phyloP scores from a whole-genome alignment of 192 early-diverging fungal species.

The Backusella circina region DNA sequence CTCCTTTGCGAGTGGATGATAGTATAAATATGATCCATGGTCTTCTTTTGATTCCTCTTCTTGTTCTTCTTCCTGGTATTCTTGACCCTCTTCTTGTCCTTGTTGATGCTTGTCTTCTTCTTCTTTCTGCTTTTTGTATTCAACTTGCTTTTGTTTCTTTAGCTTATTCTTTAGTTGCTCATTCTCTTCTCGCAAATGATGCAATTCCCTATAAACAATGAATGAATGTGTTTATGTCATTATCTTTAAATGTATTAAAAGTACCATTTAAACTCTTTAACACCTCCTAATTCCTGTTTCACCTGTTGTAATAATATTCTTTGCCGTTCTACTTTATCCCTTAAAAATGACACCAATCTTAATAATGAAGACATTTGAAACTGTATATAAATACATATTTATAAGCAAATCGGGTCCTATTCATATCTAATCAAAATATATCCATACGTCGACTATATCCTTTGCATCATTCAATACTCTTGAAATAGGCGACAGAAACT shows the following conservation, averaged over 20 bases:
- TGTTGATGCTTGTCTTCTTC: neutral
- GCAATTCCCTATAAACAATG: neutral
- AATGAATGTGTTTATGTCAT: too few species aligned
- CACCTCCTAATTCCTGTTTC: neutral
- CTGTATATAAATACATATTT: neutral
- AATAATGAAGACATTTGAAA: neutral
- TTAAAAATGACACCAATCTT: neutral
- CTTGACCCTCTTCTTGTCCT: neutral
- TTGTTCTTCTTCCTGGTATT: neutral
- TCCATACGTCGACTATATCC: constrained; percentile 15
- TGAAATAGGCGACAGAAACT: neutral
- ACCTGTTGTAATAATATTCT: neutral
- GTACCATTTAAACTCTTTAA: constrained; percentile 12
- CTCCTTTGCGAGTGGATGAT: neutral
- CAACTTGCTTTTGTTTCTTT: neutral
- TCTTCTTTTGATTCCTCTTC: neutral
- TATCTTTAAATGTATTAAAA: too few species aligned
- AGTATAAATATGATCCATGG: neutral
- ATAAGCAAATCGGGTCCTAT: too few species aligned
- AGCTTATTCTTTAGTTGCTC: neutral
- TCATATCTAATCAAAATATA: too few species aligned
- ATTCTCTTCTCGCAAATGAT: constrained; percentile 1
- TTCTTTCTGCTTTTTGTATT: neutral
- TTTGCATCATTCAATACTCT: constrained; percentile 5
- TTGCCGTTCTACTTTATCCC: neutral